Conservation (phyloP, 2,329 filamentous ascomycete species). For the Sporothrix brunneoviolacea region DNA sequence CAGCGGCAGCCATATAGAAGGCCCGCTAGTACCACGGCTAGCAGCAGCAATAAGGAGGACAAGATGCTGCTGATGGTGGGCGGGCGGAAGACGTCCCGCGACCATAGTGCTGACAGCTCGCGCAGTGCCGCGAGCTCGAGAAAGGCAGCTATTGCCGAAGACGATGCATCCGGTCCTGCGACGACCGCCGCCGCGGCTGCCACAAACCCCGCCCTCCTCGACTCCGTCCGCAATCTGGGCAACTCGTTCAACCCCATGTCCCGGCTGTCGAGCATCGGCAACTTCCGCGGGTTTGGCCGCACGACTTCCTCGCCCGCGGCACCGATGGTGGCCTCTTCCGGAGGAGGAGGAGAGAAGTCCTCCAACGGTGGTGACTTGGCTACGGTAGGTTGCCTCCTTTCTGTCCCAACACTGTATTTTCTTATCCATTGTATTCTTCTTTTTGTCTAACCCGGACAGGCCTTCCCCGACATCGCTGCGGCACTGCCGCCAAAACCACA, state of each 20-base stretch:
- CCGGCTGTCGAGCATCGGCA: slow-evolving; percentile 65
- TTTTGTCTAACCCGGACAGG: slow-evolving; percentile 30
- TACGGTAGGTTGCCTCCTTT: slow-evolving; percentile 38
- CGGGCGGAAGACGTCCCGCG: slow-evolving; percentile 48
- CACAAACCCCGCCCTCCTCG: slow-evolving; percentile 58
- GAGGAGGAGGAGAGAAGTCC: slow-evolving; percentile 27
- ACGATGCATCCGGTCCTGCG: slow-evolving; percentile 22
- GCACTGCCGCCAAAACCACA: slow-evolving; percentile 51
- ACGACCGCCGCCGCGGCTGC: background rate
- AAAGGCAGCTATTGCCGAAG: slow-evolving; percentile 25
- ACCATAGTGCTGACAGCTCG: slow-evolving; percentile 70
- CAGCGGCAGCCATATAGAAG: background rate
- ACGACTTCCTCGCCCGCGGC: slow-evolving; percentile 36
- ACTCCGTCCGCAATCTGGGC: slow-evolving; percentile 74
- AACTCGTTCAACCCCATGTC: slow-evolving; percentile 78
- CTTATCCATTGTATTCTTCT: background rate
- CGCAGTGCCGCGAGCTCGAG: slow-evolving; percentile 52
- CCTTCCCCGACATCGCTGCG: slow-evolving; percentile 54
- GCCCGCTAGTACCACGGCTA: background rate
- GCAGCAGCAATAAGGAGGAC: slow-evolving; percentile 41
- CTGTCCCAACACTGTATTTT: background rate
- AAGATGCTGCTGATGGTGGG: slow-evolving; percentile 67
- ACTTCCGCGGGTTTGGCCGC: slow-evolving; percentile 70
- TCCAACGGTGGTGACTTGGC: slow-evolving; percentile 52
- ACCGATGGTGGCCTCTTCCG: slow-evolving; percentile 26